Conservation (phyloP, 495 filamentous ascomycete genomes). For the Penicillium flavigenum region DNA sequence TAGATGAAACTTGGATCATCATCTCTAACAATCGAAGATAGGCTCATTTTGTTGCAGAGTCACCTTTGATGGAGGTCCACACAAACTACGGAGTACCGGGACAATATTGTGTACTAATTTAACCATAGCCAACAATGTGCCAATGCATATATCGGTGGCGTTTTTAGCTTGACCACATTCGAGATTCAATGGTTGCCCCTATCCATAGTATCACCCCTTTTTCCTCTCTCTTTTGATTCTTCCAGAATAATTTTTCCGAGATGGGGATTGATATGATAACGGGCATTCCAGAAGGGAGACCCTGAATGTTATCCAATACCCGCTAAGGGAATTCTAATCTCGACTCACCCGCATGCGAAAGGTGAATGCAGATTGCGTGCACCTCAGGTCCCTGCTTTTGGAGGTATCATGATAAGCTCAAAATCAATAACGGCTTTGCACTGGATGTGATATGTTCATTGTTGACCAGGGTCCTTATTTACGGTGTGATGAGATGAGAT, state of each 20-base stretch:
- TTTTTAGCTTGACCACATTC: conserved; percentile 21
- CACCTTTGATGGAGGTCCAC: conserved; percentile 1
- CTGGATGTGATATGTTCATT: conserved; percentile 28
- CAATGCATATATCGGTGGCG: conserved; percentile 31
- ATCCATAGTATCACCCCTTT: conserved; percentile 8
- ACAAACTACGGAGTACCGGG: background rate
- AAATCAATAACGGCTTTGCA: conserved; percentile 17
- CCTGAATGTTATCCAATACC: conserved; percentile 12
- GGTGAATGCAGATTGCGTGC: background rate
- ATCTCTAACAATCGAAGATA: conserved; percentile 1
- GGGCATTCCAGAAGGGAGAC: conserved; percentile 23
- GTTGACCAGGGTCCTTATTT: conserved; percentile 17
- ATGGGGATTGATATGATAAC: conserved; percentile 23
- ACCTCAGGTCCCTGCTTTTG: conserved; percentile 7
- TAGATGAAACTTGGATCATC: background rate
- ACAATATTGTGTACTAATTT: conserved; percentile 5
- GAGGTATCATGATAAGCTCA: conserved; percentile 21
- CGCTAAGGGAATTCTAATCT: conserved; percentile 8
- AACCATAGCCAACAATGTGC: conserved; percentile 20
- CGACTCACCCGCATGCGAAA: conserved; percentile 19
- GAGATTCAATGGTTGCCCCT: conserved; percentile 14
- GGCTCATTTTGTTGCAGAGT: background rate
- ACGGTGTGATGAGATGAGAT: conserved; percentile 12
- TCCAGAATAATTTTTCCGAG: conserved; percentile 16
- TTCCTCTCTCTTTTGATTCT: conserved; percentile 1